Evolutionary conservation across 176 grass and related monocot species (phyloP).

Genomic region (Rhynchospora breviuscula): DNA sequence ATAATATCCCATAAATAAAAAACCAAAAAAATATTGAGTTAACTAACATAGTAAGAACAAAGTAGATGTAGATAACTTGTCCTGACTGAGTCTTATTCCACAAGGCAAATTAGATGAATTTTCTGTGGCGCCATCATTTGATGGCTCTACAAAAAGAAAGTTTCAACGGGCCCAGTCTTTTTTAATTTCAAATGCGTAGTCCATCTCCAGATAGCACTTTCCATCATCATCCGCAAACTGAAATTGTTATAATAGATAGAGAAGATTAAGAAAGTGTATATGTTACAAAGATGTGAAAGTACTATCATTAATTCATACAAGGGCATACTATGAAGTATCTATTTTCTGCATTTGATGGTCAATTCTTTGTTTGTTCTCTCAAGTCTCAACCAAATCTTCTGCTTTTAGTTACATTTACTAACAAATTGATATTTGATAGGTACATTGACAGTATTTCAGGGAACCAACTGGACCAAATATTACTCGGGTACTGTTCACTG

Average conservation of each 20-base stretch:
- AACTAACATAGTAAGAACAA: conserved; percentile 8
- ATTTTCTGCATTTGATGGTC: background rate
- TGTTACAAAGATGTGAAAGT: background rate
- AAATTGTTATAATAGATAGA: conserved; percentile 1
- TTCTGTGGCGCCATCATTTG: background rate
- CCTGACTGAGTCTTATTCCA: background rate
- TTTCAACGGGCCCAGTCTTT: conserved; percentile 73
- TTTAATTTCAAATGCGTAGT: conserved; percentile 85
- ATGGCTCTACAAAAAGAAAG: background rate
- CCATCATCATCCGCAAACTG: conserved; percentile 89
- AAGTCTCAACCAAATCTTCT: background rate
- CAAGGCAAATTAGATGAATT: background rate
- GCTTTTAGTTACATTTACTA: background rate
- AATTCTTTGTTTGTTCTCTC: background rate
- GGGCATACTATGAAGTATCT: background rate
- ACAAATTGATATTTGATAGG: background rate
- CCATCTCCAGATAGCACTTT: conserved; percentile 80
- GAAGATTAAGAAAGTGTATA: background rate
- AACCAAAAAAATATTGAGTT: background rate
- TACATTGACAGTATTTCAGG: background rate
- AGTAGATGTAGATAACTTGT: background rate
- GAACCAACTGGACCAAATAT: background rate
- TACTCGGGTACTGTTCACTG: background rate
- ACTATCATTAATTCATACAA: background rate
- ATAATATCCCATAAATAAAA: background rate